These are phyloP conservation scores for Gremmenia infestans DNA, from an alignment of 2,329 filamentous ascomycete species.

Conservation along the genomic window DNA sequence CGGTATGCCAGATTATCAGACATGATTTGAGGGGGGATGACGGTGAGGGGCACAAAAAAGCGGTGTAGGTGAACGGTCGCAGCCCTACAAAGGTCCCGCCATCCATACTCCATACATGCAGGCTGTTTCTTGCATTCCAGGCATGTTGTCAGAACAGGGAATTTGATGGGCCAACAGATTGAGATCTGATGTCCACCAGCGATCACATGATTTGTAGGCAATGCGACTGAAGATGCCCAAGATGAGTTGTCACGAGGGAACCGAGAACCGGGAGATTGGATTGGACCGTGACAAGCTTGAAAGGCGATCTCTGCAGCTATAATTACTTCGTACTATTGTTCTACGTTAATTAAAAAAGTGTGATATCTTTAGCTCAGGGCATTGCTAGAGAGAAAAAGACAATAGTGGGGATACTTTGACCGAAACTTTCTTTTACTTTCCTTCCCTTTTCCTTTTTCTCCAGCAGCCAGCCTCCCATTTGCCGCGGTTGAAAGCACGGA, in stretches of 20 bases:
- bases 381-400: neutral
- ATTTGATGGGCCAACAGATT: neutral
- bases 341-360: neutral
- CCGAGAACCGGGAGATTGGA: slow-evolving; percentile 5
- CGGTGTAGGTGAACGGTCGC: slow-evolving; percentile 19
- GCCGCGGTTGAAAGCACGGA: neutral
- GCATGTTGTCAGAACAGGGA: neutral
- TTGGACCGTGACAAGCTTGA: slow-evolving; percentile 10
- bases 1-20: neutral
- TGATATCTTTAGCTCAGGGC: neutral
- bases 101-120: slow-evolving; percentile 2
- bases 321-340: neutral
- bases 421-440: neutral
- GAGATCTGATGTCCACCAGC: neutral
- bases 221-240: slow-evolving; percentile 18
- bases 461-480: neutral
- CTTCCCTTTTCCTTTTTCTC: neutral
- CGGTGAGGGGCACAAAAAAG: slow-evolving; percentile 16
- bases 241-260: slow-evolving; percentile 17
- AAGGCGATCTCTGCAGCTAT: neutral
- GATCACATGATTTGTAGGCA: slow-evolving; percentile 19
- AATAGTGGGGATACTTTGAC: neutral
- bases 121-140: neutral
- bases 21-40: neutral
- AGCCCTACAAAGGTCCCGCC: slow-evolving; percentile 16